Evolutionary conservation across 1,284 basidiomycete species (phyloP).

Genomic region (Austroboletus novae-zelandiae): DNA sequence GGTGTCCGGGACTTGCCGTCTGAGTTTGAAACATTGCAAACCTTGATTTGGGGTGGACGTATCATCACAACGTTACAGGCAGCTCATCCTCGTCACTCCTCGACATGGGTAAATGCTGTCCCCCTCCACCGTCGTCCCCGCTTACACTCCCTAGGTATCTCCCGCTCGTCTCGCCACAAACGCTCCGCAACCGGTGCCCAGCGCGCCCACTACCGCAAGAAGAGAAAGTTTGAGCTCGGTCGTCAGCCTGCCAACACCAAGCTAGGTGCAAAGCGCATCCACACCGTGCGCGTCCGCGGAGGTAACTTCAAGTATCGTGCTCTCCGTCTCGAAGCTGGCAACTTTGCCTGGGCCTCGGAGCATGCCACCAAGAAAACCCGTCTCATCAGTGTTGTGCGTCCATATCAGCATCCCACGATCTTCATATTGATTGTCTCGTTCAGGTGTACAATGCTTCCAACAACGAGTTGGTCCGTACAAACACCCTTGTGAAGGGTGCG

Average conservation of each 20-base stretch:
- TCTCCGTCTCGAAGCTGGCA: conserved; percentile 89
- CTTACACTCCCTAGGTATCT: conserved; percentile 68
- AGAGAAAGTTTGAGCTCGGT: conserved; percentile 98
- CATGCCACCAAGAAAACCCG: conserved; percentile 90
- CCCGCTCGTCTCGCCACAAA: conserved; percentile 93
- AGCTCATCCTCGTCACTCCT: conserved; percentile 37
- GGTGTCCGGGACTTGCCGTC: conserved; percentile 26
- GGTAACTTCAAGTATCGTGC: conserved; percentile 94
- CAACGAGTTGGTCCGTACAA: conserved; percentile 98
- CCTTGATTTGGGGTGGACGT: conserved; percentile 32
- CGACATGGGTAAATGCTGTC: conserved; percentile 55
- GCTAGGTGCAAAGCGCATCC: conserved; percentile 90
- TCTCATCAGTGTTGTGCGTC: conserved; percentile 89
- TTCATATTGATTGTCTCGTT: conserved; percentile 4
- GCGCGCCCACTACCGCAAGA: conserved; percentile 95
- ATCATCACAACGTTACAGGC: conserved; percentile 27
- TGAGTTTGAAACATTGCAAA: conserved; percentile 24
- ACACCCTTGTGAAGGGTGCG: conserved; percentile 93
- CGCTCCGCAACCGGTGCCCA: conserved; percentile 91
- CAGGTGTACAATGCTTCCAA: conserved; percentile 97
- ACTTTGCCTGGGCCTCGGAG: conserved; percentile 97
- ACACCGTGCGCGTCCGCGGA: conserved; percentile 90
- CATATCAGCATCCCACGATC: not conserved
- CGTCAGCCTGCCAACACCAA: conserved; percentile 95
- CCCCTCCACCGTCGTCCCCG: not conserved